Percentiles rank a stretch among this genome's conserved stretches.
Conservation (phyloP, 2,329 filamentous ascomycete species). For the Chlorencoelia australis region DNA sequence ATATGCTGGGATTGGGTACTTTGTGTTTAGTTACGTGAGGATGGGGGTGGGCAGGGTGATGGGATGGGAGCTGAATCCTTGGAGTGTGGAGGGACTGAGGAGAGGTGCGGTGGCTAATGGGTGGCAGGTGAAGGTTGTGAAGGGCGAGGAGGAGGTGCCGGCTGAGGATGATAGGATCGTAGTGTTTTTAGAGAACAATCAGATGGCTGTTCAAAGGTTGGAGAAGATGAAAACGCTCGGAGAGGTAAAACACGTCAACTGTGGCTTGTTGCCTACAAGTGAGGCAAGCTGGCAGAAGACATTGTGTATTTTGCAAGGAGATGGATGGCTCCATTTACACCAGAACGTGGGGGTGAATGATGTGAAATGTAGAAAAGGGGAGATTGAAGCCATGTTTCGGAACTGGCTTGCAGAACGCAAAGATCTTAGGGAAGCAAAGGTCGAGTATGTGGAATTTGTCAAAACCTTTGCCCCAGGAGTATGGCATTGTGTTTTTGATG, state of each 20-base stretch:
- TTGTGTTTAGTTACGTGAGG: slow-evolving; percentile 72
- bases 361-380: slow-evolving; percentile 29
- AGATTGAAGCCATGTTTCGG: slow-evolving; percentile 17
- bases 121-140: slow-evolving; percentile 50
- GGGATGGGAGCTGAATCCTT: slow-evolving; percentile 85
- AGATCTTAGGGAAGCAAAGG: slow-evolving; percentile 22
- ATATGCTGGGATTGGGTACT: slow-evolving; percentile 91
- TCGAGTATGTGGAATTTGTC: slow-evolving; percentile 52
- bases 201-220: slow-evolving; percentile 28
- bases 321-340: slow-evolving; percentile 53
- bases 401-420: slow-evolving; percentile 9
- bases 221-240: slow-evolving; percentile 28
- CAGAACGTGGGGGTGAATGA: slow-evolving; percentile 52
- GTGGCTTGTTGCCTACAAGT: slow-evolving; percentile 52
- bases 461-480: slow-evolving; percentile 62
- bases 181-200: slow-evolving; percentile 62
- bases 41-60: slow-evolving; percentile 60
- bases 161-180: slow-evolving; percentile 44
- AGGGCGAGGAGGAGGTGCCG: slow-evolving; percentile 28
- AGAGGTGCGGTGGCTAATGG: slow-evolving; percentile 63
- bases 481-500: slow-evolving; percentile 62
- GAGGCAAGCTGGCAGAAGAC: slow-evolving; percentile 42
- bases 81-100: slow-evolving; percentile 74
- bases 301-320: slow-evolving; percentile 34
- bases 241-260: slow-evolving; percentile 45